These are phyloP conservation scores for Fusarium dlaminii DNA, from an alignment of 2,329 filamentous ascomycete species.

Conservation along the genomic window DNA sequence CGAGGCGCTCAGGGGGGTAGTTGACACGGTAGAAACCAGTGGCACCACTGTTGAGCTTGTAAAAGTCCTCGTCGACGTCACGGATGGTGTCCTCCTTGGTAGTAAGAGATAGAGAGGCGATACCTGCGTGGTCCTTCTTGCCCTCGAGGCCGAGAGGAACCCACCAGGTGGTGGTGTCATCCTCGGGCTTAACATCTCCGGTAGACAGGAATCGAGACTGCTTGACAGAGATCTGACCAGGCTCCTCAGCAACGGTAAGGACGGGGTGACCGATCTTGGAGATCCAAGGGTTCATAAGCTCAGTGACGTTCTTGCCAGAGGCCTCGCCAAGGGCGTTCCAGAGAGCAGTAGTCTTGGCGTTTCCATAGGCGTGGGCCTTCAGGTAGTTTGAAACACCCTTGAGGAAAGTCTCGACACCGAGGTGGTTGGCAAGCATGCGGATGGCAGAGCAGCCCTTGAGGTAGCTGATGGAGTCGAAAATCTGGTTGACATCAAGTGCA, in stretches of 20 bases:
- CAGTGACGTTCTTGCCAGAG: constrained; percentile 85
- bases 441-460: constrained; percentile 96
- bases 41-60: constrained; percentile 91
- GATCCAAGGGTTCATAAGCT: constrained; percentile 95
- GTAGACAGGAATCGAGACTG: constrained; percentile 92
- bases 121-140: constrained; percentile 70
- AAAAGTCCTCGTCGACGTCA: constrained; percentile 81
- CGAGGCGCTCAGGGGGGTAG: constrained; percentile 85
- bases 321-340: constrained; percentile 90
- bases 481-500: constrained; percentile 95
- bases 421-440: constrained; percentile 92
- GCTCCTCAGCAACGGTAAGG: constrained; percentile 84
- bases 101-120: constrained; percentile 74
- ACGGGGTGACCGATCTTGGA: constrained; percentile 95
- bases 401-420: constrained; percentile 88
- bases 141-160: constrained; percentile 88
- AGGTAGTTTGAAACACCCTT: constrained; percentile 91
- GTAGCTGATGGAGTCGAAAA: constrained; percentile 97
- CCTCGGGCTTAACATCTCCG: constrained; percentile 89
- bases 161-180: constrained; percentile 96
- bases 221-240: constrained; percentile 81
- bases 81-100: constrained; percentile 80
- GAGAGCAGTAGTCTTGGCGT: constrained; percentile 90
- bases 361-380: constrained; percentile 85
- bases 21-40: constrained; percentile 93